Evolutionary conservation across 495 filamentous ascomycete species (phyloP), one percentile per base, ranked within the genome.

Genomic region (Ascobolus immersus): DNA sequence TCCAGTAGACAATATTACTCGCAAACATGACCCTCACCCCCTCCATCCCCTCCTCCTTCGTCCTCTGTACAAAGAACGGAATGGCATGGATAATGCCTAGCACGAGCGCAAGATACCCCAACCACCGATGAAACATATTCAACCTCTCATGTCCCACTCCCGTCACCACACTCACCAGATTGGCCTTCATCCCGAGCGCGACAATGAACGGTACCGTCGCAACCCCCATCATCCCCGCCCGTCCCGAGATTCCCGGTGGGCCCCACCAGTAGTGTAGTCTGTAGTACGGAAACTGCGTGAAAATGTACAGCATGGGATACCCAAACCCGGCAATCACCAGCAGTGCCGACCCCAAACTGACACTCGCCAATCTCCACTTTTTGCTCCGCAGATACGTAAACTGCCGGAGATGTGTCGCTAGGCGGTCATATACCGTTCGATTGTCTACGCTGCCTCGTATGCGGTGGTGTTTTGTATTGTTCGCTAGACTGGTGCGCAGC

Each of bases 131-230:
- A 36, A 94, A 61, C 20, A 89, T 78, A 43, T 91, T 92, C 33
- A 94, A 61, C 18, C 86, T 61, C 55, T 94, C 84, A 32, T 84
- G 84, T 4, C 80, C 75, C 43, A 94, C 80, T 8, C 84, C 84
- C 4, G 82, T 92, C 38, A 91, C 55, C 41, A 89, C 53, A 4
- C 69, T 72, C 30, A 94, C 68, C 15, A 91, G 42, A 52, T 93
- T 94, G 12, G 78, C 72, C 51, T 93, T 92, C 59, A 79, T 89
- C 47, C 74, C 78, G 10, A 82, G 66, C 4, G 73, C 81, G 14
- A 92, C 53, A 34, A 93, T 81, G 77, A 82, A 94, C 4, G 84
- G 84, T 15, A 84, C 73, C 74, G 91, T 76, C 17, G 84, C 76
- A 12, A 93, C 70, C 18, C 84, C 73, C 19, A 92, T 66, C 84